These are phyloP conservation scores for Cucurbita moschata DNA, from an alignment of 306 rosid genomes.

Conservation along the genomic window DNA sequence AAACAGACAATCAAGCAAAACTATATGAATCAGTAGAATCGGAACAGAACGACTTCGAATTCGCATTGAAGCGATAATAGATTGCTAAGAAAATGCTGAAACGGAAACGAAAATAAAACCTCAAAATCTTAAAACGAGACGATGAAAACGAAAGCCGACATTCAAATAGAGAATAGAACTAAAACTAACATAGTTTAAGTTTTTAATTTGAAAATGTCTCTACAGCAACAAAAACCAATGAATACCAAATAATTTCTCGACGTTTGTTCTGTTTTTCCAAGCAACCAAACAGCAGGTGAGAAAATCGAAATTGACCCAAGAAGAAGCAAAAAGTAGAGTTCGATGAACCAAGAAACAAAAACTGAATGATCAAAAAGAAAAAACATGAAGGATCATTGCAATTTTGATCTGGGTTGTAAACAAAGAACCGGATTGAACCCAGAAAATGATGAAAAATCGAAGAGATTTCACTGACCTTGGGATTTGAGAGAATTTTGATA, in stretches of 20 bases:
- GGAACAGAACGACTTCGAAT: neutral
- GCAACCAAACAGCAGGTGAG: conserved; percentile 34
- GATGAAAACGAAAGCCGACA: conserved; percentile 14
- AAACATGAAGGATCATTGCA: conserved; percentile 14
- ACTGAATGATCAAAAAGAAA: conserved; percentile 6
- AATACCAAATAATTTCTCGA: neutral
- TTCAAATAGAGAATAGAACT: conserved; percentile 38
- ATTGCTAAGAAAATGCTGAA: conserved; percentile 26
- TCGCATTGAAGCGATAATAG: conserved; percentile 9
- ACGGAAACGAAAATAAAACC: conserved; percentile 13
- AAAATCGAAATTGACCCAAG: conserved; percentile 16
- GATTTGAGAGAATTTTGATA: conserved; percentile 50
- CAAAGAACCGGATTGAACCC: conserved; percentile 1
- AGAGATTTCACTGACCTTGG: conserved; percentile 61
- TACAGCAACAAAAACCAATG: conserved; percentile 11
- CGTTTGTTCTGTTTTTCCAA: conserved; percentile 29
- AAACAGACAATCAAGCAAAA: conserved; percentile 14
- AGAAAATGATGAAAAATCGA: conserved; percentile 17
- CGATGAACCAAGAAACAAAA: conserved; percentile 15
- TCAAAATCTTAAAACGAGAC: neutral
- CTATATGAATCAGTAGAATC: conserved; percentile 7
- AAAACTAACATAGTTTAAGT: conserved; percentile 18
- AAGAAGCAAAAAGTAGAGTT: conserved; percentile 16
- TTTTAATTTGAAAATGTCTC: conserved; percentile 3
- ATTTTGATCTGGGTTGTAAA: conserved; percentile 8